phyloP scores from a whole-genome alignment of 495 filamentous ascomycete genomes.

The Neurospora sp. region DNA sequence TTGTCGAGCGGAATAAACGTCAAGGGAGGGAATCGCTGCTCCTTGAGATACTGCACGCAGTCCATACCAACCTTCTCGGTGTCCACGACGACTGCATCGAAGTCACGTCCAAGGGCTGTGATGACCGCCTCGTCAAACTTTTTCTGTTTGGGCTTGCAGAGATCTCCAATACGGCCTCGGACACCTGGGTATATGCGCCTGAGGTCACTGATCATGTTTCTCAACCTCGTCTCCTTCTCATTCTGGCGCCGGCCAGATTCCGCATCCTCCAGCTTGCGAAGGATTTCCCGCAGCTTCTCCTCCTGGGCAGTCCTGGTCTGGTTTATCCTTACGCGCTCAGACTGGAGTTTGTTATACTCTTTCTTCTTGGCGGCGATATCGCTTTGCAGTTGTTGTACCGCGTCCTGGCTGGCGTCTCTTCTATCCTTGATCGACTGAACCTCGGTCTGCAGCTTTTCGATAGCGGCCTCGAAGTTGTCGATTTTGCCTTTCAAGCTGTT shows the following conservation, averaged over 20 bases:
- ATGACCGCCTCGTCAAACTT: constrained; percentile 89
- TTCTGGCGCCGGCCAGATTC: constrained; percentile 74
- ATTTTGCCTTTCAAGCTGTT: constrained; percentile 81
- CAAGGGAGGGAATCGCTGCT: constrained; percentile 72
- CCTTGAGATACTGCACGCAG: constrained; percentile 87
- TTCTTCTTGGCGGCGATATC: constrained; percentile 88
- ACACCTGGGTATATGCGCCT: constrained; percentile 91
- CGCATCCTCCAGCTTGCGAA: constrained; percentile 69
- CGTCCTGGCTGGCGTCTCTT: constrained; percentile 45
- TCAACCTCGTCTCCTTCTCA: constrained; percentile 64
- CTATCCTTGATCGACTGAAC: constrained; percentile 58
- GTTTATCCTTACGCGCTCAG: constrained; percentile 68
- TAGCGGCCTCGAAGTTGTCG: constrained; percentile 60
- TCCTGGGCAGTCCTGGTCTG: constrained; percentile 80
- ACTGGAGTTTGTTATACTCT: constrained; percentile 71
- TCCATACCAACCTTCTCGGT: constrained; percentile 89
- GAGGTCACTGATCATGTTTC: constrained; percentile 70
- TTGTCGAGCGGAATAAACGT: constrained; percentile 95
- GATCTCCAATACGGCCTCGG: constrained; percentile 77
- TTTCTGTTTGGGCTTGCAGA: constrained; percentile 93
- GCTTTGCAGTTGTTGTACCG: constrained; percentile 54
- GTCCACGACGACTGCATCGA: constrained; percentile 93
- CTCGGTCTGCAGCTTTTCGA: constrained; percentile 64
- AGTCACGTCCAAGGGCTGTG: constrained; percentile 84
- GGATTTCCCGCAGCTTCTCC: constrained; percentile 74